Base-by-base conservation (phyloP, 2,329 filamentous ascomycete species). In the Uncinocarpus reesii region DNA sequence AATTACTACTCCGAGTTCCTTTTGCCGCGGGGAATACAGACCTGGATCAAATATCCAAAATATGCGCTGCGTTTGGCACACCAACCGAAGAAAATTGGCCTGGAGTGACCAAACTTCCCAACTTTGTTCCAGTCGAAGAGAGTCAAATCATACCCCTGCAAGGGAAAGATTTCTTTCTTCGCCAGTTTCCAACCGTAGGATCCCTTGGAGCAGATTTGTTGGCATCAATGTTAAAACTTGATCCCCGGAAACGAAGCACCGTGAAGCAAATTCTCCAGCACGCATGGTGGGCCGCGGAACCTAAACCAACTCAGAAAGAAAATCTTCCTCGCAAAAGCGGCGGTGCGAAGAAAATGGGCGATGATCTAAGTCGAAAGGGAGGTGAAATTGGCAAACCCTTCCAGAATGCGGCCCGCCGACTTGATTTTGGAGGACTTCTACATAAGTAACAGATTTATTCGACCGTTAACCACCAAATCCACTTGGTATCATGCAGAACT, bases 61-160 rank as follows among this genome's bases (percentile, higher is more conserved):
- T 96, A 54, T 87, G 83, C 62, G 80, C 87, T 60, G 81, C 82
- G 47, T 80, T 96, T 54, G 92, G 92, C 50, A 93, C 88, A 0
- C 92, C 92, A 0, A 92, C 81, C 3, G 92, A 98, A 62, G 86
- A 92, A 13, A 90, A 88, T 63, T 98, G 92, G 92, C 89, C 92
- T 0, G 90, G 90, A 23, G 89, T 98, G 6, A 81, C 81, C 3
- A 80, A 80, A 54, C 72, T 98, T 8, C 80, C 81, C 11, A 83
- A 83, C 51, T 98, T 92, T 66, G 79, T 88, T n/a, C 77, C 84
- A 1, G 76, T 83, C 1, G 77, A 78, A 53, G 60, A 77, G 48
- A 65, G 69, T 48, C 74, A 80, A 53, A 55, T 69, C 71, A 79
- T 57, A 57, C 86, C 65, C 1, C 56, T 76, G 18, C 77, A 78